phyloP scores from a whole-genome alignment of 306 rosid species.

The Cicer arietinum region DNA sequence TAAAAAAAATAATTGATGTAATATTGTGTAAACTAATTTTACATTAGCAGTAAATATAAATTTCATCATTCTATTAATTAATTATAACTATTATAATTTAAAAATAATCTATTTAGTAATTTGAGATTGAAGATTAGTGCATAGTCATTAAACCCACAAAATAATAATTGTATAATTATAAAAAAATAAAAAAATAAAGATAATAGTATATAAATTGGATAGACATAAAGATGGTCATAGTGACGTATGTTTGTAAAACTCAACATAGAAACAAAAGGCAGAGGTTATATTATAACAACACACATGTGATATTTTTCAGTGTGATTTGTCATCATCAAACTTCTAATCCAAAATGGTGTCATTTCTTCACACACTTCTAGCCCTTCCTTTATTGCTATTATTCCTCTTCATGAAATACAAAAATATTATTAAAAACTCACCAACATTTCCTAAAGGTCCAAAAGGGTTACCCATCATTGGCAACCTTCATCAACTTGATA shows the following conservation, averaged over 20 bases:
- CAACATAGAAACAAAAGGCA: not conserved
- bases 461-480: conserved; percentile 9
- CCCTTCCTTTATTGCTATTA: not conserved
- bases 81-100: too few species aligned
- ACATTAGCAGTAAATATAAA: too few species aligned
- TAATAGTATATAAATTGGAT: not conserved
- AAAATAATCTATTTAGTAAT: too few species aligned
- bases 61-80: too few species aligned
- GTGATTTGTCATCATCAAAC: not conserved
- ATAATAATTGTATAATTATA: too few species aligned
- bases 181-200: too few species aligned
- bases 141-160: too few species aligned
- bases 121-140: too few species aligned
- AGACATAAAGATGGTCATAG: not conserved
- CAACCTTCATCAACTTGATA: conserved; percentile 27
- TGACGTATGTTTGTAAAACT: not conserved
- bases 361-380: not conserved
- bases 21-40: too few species aligned
- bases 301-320: not conserved
- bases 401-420: not conserved
- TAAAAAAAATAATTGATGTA: too few species aligned
- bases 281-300: not conserved
- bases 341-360: not conserved
- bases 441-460: conserved; percentile 14
- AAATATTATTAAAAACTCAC: not conserved